A percentile compares a stretch with the other conserved stretches of the same genome.
These are phyloP conservation scores for Pythium myriotylum DNA, from an alignment of 352 stramenopile species.

Conservation along the genomic window DNA sequence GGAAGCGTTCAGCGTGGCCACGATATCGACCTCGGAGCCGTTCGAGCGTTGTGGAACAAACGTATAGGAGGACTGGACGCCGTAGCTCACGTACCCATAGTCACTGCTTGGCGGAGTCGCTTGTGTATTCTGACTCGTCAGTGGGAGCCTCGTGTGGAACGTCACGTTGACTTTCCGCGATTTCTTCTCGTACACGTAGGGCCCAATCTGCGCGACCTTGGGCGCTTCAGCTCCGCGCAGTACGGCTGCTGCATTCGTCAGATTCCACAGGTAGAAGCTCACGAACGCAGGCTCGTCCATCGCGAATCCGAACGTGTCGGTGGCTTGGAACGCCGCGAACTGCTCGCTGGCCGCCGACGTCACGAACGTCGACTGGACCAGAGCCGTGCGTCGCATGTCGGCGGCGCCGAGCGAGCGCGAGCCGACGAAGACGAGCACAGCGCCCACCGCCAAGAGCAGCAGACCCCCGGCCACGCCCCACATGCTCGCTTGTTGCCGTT, in stretches of 20 bases:
- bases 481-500: constrained; percentile 24
- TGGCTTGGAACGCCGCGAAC: constrained; percentile 26
- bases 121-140: neutral
- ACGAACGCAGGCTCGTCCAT: constrained; percentile 56
- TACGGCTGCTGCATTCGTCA: constrained; percentile 59
- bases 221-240: constrained; percentile 35
- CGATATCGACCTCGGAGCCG: constrained; percentile 49
- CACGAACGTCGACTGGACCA: constrained; percentile 8
- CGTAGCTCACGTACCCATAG: constrained; percentile 57
- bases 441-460: constrained; percentile 25
- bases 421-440: constrained; percentile 30
- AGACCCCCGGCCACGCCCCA: constrained; percentile 29
- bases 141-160: constrained; percentile 26
- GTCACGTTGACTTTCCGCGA: constrained; percentile 59
- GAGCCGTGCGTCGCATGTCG: constrained; percentile 4
- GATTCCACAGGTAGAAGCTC: constrained; percentile 76
- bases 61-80: constrained; percentile 42
- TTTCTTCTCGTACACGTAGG: constrained; percentile 70
- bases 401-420: constrained; percentile 32
- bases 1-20: constrained; percentile 62
- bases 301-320: constrained; percentile 36
- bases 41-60: constrained; percentile 64
- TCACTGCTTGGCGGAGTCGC: neutral
- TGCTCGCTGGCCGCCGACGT: neutral
- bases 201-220: constrained; percentile 50